A percentile compares a stretch with the other conserved stretches of the same genome.
These are phyloP conservation scores for Geoglossum cookeanum DNA, from an alignment of 2,329 filamentous ascomycete genomes.

Conservation along the genomic window DNA sequence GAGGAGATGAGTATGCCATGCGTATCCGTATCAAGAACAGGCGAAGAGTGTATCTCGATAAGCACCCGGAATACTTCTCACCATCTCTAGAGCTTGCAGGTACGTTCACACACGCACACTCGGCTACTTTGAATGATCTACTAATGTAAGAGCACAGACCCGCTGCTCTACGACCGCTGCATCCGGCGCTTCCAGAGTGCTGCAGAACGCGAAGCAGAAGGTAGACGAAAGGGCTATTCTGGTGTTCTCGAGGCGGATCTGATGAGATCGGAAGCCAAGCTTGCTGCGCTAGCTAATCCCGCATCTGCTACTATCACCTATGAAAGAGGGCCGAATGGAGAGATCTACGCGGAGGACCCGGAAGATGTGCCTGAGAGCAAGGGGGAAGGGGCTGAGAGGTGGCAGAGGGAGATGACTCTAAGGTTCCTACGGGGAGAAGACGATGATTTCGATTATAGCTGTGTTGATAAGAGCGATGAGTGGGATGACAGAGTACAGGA, in stretches of 20 bases:
- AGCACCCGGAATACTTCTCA: constrained; percentile 53
- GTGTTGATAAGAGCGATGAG: constrained; percentile 52
- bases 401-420: constrained; percentile 52
- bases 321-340: constrained; percentile 30
- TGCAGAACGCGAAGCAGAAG: constrained; percentile 54
- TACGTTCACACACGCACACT: constrained; percentile 18
- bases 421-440: constrained; percentile 61
- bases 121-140: background rate
- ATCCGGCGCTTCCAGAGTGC: constrained; percentile 59
- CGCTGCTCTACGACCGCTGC: constrained; percentile 63
- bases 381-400: constrained; percentile 47
- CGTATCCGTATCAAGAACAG: constrained; percentile 48
- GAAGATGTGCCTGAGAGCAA: constrained; percentile 38
- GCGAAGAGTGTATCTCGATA: constrained; percentile 54
- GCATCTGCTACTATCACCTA: constrained; percentile 31
- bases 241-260: constrained; percentile 63
- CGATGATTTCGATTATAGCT: constrained; percentile 56
- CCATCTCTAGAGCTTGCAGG: constrained; percentile 42
- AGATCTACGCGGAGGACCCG: constrained; percentile 37
- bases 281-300: constrained; percentile 39
- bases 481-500: constrained; percentile 46
- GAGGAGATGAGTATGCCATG: background rate
- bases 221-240: constrained; percentile 55
- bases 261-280: constrained; percentile 54
- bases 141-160: constrained; percentile 32